Evolutionary conservation across 768 basidiomycete species (phyloP).

Genomic region (Tricholoma bakamatsutake): DNA sequence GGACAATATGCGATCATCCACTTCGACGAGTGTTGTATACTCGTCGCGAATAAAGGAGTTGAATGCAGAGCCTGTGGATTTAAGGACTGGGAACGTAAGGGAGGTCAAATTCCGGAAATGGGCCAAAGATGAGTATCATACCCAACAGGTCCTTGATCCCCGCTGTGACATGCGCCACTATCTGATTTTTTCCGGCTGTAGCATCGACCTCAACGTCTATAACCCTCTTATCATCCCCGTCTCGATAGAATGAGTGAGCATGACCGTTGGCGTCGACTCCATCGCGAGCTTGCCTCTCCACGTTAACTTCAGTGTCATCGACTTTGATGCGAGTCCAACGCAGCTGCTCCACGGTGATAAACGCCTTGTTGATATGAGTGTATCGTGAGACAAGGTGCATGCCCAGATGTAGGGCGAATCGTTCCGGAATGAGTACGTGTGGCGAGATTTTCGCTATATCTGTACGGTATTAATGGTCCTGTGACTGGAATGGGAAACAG

Average conservation of each 20-base stretch:
- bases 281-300: constrained; percentile 33
- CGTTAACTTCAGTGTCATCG: constrained; percentile 13
- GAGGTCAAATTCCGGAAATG: background rate
- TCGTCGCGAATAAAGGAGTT: constrained; percentile 77
- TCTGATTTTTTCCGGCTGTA: constrained; percentile 51
- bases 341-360: constrained; percentile 69
- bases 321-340: constrained; percentile 72
- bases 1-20: constrained; percentile 85
- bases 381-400: constrained; percentile 80
- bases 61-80: constrained; percentile 85
- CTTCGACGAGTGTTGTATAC: constrained; percentile 81
- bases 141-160: constrained; percentile 81
- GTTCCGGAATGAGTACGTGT: constrained; percentile 75
- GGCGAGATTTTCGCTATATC: constrained; percentile 88
- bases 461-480: constrained; percentile 15
- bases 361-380: constrained; percentile 64
- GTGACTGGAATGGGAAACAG: background rate
- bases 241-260: constrained; percentile 76
- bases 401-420: constrained; percentile 84
- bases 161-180: constrained; percentile 55
- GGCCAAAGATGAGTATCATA: constrained; percentile 25
- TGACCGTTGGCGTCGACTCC: constrained; percentile 41
- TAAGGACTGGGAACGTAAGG: constrained; percentile 56
- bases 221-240: constrained; percentile 85
- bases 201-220: constrained; percentile 65